Evolutionary conservation across 257 asterid species (phyloP).

Genomic region (Buddleja alternifolia): DNA sequence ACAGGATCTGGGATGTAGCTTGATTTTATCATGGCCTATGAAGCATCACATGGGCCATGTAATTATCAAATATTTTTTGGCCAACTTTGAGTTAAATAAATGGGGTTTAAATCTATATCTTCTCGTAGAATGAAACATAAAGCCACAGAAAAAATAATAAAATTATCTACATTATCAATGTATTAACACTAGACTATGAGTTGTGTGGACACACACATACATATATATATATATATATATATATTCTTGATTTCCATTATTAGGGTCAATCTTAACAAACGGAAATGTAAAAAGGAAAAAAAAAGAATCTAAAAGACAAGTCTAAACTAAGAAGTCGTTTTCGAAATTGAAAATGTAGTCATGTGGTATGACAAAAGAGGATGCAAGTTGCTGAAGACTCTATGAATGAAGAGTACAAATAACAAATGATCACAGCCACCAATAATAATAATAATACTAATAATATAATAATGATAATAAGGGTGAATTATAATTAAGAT

Average conservation of each 20-base stretch:
- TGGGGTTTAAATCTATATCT: too few species aligned
- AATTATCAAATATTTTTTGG: not conserved
- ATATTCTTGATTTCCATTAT: too few species aligned
- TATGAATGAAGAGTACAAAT: not conserved
- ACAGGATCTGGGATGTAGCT: not conserved
- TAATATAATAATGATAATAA: not conserved
- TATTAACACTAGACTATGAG: not conserved
- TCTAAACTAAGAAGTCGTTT: constrained; percentile 24
- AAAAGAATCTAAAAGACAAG: not conserved
- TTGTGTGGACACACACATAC: not conserved
- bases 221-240: too few species aligned
- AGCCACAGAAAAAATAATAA: not conserved
- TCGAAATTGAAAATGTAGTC: constrained; percentile 1
- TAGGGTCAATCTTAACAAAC: not conserved
- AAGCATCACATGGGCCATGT: not conserved
- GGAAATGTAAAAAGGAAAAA: too few species aligned
- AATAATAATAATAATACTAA: not conserved
- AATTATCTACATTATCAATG: not conserved
- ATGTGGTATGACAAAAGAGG: constrained; percentile 19
- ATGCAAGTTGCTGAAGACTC: constrained; percentile 7
- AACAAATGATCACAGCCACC: not conserved
- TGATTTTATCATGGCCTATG: not conserved
- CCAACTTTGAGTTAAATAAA: not conserved
- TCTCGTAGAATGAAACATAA: not conserved
- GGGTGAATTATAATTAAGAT: not conserved